phyloP scores from a whole-genome alignment of 495 filamentous ascomycete species.

The Schizothecium vesticola region DNA sequence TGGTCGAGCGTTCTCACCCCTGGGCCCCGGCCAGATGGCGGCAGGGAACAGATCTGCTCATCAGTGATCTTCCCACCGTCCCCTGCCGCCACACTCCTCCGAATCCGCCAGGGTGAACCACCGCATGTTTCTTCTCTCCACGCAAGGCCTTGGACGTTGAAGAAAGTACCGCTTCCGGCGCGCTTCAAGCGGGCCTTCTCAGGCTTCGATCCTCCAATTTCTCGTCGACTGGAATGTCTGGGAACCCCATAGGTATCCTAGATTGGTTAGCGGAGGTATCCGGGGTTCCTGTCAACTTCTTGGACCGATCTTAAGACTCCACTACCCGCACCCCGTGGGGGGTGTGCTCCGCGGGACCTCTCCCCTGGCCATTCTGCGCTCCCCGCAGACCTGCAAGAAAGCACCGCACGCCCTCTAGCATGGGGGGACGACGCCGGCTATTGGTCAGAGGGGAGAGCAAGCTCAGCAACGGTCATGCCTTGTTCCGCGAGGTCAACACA shows the following conservation, averaged over 20 bases:
- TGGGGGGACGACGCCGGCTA: slow-evolving; percentile 24
- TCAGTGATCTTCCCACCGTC: slow-evolving; percentile 23
- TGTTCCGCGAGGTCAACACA: slow-evolving; percentile 41
- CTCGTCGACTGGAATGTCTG: background rate
- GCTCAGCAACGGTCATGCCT: slow-evolving; percentile 46
- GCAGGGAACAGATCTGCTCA: slow-evolving; percentile 28
- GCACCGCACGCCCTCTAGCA: slow-evolving; percentile 28
- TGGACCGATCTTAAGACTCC: slow-evolving; percentile 6
- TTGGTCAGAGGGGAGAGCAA: slow-evolving; percentile 34
- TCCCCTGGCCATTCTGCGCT: slow-evolving; percentile 9
- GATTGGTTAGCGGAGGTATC: background rate
- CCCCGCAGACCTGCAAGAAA: slow-evolving; percentile 17
- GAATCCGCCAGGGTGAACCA: background rate
- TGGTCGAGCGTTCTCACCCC: slow-evolving; percentile 1
- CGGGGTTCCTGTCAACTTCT: background rate
- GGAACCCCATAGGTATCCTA: background rate
- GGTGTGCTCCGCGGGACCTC: slow-evolving; percentile 23
- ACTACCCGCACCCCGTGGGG: slow-evolving; percentile 16
- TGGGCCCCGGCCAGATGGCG: slow-evolving; percentile 19
- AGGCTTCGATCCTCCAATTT: background rate
- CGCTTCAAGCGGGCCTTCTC: background rate
- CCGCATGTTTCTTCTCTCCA: background rate
- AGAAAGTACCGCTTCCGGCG: background rate
- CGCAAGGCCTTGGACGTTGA: background rate
- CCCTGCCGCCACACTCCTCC: slow-evolving; percentile 11